Percentiles rank a stretch among this genome's conserved stretches.
Evolutionary conservation across 2,329 filamentous ascomycete species (phyloP).

Genomic region (Didymella exigua): DNA sequence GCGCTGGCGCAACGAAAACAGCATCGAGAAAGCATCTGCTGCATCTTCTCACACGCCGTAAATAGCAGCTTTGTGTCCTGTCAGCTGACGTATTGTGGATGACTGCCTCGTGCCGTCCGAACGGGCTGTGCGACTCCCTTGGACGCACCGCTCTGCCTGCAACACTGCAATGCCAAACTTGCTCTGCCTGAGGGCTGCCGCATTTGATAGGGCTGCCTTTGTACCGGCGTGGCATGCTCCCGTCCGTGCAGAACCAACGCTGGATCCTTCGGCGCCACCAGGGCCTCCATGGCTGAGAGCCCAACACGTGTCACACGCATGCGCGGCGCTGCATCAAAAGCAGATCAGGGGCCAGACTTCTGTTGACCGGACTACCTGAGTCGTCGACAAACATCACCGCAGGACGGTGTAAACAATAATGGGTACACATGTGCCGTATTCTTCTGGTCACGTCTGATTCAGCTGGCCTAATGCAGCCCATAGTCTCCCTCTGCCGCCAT

Average conservation of each 20-base stretch:
- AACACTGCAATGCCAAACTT: slow-evolving; percentile 3
- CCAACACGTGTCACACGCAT: slow-evolving; percentile 17
- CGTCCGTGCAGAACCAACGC: slow-evolving; percentile 13
- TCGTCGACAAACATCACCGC: neutral
- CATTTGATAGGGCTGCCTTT: slow-evolving; percentile 37
- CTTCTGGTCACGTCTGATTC: neutral
- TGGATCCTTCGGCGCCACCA: slow-evolving; percentile 5
- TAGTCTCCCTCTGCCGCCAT: slow-evolving; percentile 46
- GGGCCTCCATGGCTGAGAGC: slow-evolving; percentile 12
- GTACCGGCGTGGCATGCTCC: slow-evolving; percentile 5
- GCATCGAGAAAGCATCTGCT: slow-evolving; percentile 14
- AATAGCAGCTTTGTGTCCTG: slow-evolving; percentile 10
- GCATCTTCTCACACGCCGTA: slow-evolving; percentile 9
- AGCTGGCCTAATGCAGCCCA: slow-evolving; percentile 28
- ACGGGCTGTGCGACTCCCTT: slow-evolving; percentile 11
- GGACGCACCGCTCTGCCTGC: slow-evolving; percentile 3
- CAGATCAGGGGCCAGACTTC: slow-evolving; percentile 6
- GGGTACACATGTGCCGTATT: neutral
- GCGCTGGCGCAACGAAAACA: slow-evolving; percentile 25
- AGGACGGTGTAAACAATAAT: neutral
- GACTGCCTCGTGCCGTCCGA: slow-evolving; percentile 14
- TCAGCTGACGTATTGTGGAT: slow-evolving; percentile 18
- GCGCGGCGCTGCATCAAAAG: slow-evolving; percentile 9
- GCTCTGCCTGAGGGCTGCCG: slow-evolving; percentile 16
- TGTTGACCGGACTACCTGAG: neutral